Evolutionary conservation across 2,329 filamentous ascomycete species (phyloP).

Genomic region (Stagonosporopsis rhizophila): DNA sequence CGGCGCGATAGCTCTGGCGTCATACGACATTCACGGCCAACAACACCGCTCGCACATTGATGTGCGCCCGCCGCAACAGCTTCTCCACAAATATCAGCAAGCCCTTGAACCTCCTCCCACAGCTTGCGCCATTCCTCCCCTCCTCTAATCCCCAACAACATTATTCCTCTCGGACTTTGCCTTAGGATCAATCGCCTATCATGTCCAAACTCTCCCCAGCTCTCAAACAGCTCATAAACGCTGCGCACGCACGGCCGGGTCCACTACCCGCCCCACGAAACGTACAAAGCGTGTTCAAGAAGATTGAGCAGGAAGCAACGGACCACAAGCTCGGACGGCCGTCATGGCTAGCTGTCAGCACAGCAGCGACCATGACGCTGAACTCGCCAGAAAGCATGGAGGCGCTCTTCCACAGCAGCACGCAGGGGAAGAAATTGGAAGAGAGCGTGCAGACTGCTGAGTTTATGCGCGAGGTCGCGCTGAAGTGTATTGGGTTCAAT

Average conservation of each 20-base stretch:
- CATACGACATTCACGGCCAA: constrained; percentile 9
- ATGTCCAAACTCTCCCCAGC: constrained; percentile 49
- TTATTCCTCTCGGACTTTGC: neutral
- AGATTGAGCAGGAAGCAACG: constrained; percentile 42
- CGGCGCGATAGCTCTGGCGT: constrained; percentile 9
- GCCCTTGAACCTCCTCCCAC: neutral
- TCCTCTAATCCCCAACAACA: neutral
- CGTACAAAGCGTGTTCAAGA: constrained; percentile 41
- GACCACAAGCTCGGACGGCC: constrained; percentile 40
- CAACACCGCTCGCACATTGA: constrained; percentile 12
- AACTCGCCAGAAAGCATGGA: constrained; percentile 81
- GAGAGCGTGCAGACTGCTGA: constrained; percentile 65
- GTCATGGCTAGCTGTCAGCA: constrained; percentile 52
- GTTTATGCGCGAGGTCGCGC: constrained; percentile 75
- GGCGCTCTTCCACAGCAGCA: constrained; percentile 61
- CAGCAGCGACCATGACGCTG: constrained; percentile 83
- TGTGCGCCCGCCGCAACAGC: constrained; percentile 5
- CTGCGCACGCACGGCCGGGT: constrained; percentile 45
- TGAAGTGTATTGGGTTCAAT: constrained; percentile 82
- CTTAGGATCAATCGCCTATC: neutral
- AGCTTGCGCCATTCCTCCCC: neutral
- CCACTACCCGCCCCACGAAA: constrained; percentile 43
- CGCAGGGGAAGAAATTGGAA: constrained; percentile 29
- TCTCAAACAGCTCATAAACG: constrained; percentile 47
- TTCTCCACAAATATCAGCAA: neutral